A percentile compares a stretch with the other conserved stretches of the same genome.
These are phyloP conservation scores for Pisolithus microcarpus DNA, from an alignment of 768 basidiomycete genomes.

Conservation along the genomic window DNA sequence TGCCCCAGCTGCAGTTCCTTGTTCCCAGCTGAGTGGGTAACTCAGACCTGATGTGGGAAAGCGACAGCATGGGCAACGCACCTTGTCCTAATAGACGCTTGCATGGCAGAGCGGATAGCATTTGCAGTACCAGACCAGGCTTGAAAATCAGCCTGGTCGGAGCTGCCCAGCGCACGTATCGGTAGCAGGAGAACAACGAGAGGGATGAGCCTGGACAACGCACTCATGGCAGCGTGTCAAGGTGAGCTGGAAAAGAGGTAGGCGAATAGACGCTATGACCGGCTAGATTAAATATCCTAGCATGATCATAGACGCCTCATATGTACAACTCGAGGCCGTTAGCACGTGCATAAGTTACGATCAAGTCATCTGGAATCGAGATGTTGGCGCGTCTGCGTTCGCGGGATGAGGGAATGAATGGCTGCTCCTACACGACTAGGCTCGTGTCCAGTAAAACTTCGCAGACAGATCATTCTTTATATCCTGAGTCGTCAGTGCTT, in stretches of 20 bases:
- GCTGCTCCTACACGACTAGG: too few species aligned
- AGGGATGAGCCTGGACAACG: neutral
- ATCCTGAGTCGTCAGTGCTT: too few species aligned
- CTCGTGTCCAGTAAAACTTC: too few species aligned
- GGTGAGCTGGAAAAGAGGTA: neutral
- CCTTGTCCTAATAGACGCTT: slow-evolving; percentile 23
- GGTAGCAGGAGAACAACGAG: neutral
- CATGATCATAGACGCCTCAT: too few species aligned
- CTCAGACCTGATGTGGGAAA: neutral
- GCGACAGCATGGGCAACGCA: neutral
- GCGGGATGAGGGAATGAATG: too few species aligned
- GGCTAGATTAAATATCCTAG: neutral
- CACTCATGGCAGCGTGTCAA: neutral
- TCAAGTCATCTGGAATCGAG: too few species aligned
- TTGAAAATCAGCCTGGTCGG: neutral
- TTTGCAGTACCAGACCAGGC: neutral
- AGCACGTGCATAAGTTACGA: too few species aligned
- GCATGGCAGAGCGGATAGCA: slow-evolving; percentile 15
- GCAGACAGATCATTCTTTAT: too few species aligned
- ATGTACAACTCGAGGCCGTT: too few species aligned
- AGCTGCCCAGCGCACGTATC: neutral
- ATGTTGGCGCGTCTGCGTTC: too few species aligned
- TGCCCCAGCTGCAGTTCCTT: slow-evolving; percentile 21
- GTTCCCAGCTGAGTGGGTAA: slow-evolving; percentile 20
- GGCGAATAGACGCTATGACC: neutral